Evolutionary conservation across 1,284 basidiomycete genomes (phyloP), one percentile per base, ranked within the genome.

Genomic region (Rhizoctonia solani): DNA sequence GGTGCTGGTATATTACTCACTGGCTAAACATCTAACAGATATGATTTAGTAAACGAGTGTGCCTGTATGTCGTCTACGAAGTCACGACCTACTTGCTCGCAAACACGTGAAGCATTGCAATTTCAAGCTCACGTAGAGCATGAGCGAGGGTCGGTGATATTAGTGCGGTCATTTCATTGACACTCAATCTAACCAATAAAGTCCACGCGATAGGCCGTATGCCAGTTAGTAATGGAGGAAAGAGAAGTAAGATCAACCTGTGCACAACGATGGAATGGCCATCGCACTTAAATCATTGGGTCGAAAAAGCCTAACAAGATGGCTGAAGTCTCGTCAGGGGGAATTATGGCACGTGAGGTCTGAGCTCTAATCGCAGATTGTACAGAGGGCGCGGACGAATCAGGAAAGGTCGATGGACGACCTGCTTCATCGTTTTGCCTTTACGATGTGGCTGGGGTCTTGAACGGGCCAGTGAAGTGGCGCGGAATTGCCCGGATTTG

Each of bases 51-150:
- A 9, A n/a, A 46, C 21, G 8, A 9, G 6, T 19, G n/a, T 21
- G n/a, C 19, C 4, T 19, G 27, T 9, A 37, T n/a, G 54, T 16
- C n/a, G 21, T 14, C 2, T 34, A 14, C 5, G 21, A 42, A 4
- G 4, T 8, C 9, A n/a, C 9, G 13, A 50, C 58, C 39, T 34
- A 61, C 58, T 61, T 49, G 58, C 44, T 61, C 13, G 46, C 58
- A 39, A 61, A 61, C 32, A 46, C 46, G 27, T 61, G 32, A 16
- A 50, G 1, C 32, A 46, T 46, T 8, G 46, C 32, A 1, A 11
- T 25, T 23, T 61, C 58, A 8, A 61, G 30, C 1, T 49, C 32
- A 29, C 50, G 58, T 29, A 61, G 21, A 14, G 32, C 32, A 16
- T 30, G 9, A 23, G 30, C 46, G 9, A 21, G 32, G 50, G 41